Percentiles rank a stretch among this genome's conserved stretches.
Conservation (phyloP, 805 yeast genomes). For the Hanseniaspora mollemarum region DNA sequence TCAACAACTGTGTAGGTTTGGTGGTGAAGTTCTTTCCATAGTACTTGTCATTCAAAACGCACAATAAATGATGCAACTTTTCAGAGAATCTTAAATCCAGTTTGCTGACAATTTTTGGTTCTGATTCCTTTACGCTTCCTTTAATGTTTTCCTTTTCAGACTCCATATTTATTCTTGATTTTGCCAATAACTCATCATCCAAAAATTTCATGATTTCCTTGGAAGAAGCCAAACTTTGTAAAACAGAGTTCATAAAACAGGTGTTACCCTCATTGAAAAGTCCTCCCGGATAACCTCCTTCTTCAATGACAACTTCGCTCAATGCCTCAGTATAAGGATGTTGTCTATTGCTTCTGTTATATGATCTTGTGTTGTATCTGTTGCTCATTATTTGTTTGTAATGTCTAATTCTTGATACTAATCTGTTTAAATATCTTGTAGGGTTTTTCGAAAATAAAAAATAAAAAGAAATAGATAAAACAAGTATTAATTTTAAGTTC, state of each 20-base stretch:
- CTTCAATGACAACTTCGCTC: slow-evolving; percentile 32
- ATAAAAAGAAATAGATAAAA: slow-evolving; percentile 2
- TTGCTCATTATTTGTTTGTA: slow-evolving; percentile 13
- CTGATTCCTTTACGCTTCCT: slow-evolving; percentile 21
- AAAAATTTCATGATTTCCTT: slow-evolving; percentile 47
- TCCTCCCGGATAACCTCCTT: slow-evolving; percentile 76
- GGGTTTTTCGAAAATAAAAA: slow-evolving; percentile 16
- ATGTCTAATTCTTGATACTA: slow-evolving; percentile 16
- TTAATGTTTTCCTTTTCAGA: slow-evolving; percentile 20
- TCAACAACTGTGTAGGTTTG: slow-evolving; percentile 48
- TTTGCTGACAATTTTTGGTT: slow-evolving; percentile 16
- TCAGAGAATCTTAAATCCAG: slow-evolving; percentile 39
- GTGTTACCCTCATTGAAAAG: slow-evolving; percentile 84
- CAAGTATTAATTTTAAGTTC: slow-evolving; percentile 1
- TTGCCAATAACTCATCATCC: slow-evolving; percentile 31
- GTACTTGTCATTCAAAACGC: slow-evolving; percentile 44
- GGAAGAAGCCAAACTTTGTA: slow-evolving; percentile 73
- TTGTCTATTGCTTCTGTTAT: not conserved
- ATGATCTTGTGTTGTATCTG: slow-evolving; percentile 14
- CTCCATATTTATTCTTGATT: slow-evolving; percentile 13
- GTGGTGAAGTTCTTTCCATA: slow-evolving; percentile 46
- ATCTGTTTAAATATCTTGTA: slow-evolving; percentile 10
- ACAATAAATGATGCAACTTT: slow-evolving; percentile 42
- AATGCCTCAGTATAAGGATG: slow-evolving; percentile 15
- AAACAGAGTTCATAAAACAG: slow-evolving; percentile 85